Conservation (phyloP, 768 basidiomycete species). For the Myochromella boudieri region DNA sequence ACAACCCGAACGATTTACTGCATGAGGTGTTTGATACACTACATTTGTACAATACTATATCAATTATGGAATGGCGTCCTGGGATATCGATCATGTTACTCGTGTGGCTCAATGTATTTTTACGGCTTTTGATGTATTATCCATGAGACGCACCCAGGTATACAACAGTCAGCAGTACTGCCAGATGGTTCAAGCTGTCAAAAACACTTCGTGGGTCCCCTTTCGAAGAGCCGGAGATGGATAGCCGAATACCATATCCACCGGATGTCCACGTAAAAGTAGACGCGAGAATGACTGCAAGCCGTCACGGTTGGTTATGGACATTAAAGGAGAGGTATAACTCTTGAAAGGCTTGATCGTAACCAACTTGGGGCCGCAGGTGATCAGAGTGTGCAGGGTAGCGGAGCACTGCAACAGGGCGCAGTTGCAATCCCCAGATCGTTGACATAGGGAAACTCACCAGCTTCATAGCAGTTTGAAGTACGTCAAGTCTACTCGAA, state of each 20-base stretch:
- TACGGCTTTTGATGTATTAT: slow-evolving; percentile 1
- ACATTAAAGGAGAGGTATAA: too few relatives aligned
- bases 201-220: slow-evolving; percentile 4
- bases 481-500: too few relatives aligned
- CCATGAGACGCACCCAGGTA: slow-evolving; percentile 3
- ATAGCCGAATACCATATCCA: background rate
- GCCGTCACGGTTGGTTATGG: too few relatives aligned
- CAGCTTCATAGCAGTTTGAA: too few relatives aligned
- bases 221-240: background rate
- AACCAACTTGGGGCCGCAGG: too few relatives aligned
- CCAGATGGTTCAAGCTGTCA: slow-evolving; percentile 2
- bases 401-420: too few relatives aligned
- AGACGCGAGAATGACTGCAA: too few relatives aligned
- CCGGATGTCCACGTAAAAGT: slow-evolving; percentile 11
- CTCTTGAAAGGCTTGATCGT: too few relatives aligned
- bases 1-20: slow-evolving; percentile 33
- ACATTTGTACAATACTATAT: too few relatives aligned
- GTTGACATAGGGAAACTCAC: too few relatives aligned
- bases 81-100: background rate
- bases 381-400: too few relatives aligned
- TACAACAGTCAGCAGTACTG: slow-evolving; percentile 1
- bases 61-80: background rate
- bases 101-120: background rate
- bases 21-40: slow-evolving; percentile 18
- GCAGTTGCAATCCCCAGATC: too few relatives aligned